These are phyloP conservation scores for Aspergillus clavatus DNA, from an alignment of 2,329 filamentous ascomycete genomes.

Conservation along the genomic window DNA sequence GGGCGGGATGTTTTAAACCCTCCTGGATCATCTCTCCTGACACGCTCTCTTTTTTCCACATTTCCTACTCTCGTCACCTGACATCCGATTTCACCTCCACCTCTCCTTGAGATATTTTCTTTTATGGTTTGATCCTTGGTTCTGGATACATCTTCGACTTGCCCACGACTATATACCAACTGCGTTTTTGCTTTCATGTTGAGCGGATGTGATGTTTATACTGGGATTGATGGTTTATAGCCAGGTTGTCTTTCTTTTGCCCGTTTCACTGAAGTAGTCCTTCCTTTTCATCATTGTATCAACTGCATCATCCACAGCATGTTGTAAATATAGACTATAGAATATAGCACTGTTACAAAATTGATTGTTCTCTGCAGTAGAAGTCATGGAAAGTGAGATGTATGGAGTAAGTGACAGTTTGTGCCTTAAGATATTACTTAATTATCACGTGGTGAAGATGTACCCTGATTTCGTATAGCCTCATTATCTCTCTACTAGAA, in stretches of 20 bases:
- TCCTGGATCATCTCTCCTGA: not conserved
- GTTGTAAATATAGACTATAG: not conserved
- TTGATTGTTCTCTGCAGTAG: not conserved
- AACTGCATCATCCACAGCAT: not conserved
- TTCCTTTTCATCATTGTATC: slow-evolving; percentile 1
- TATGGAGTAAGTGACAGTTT: not conserved
- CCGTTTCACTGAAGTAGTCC: not conserved
- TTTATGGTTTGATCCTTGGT: slow-evolving; percentile 5
- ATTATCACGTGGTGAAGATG: not conserved
- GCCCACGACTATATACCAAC: slow-evolving; percentile 17
- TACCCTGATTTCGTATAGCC: not conserved
- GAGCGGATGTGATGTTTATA: slow-evolving; percentile 9
- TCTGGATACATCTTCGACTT: slow-evolving; percentile 9
- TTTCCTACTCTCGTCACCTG: not conserved
- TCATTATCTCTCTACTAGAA: no score
- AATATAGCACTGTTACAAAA: not conserved
- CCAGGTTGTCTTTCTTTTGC: not conserved
- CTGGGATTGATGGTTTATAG: not conserved
- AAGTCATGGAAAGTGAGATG: not conserved
- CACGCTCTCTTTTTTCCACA: no score
- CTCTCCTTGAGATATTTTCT: slow-evolving; percentile 3
- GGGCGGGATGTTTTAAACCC: slow-evolving; percentile 37
- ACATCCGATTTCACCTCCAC: not conserved
- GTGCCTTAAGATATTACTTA: not conserved
- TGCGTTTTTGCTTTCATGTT: slow-evolving; percentile 11